Conservation (phyloP, 1,284 basidiomycete species). For the Ceratobasidium sp. region DNA sequence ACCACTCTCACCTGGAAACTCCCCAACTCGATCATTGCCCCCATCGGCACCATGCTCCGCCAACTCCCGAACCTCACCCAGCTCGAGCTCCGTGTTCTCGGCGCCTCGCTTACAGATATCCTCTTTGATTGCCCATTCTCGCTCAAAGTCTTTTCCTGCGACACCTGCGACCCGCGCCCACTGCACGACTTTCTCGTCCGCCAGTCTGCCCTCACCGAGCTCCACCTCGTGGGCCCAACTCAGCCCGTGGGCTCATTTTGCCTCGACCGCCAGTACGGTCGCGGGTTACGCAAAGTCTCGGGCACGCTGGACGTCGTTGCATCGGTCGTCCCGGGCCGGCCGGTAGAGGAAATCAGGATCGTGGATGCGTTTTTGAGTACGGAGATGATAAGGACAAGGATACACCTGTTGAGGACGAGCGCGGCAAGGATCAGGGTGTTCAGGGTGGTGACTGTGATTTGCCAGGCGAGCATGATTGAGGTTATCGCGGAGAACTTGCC, state of each 20-base stretch:
- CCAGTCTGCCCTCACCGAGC: slow-evolving; percentile 15
- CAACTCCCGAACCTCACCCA: slow-evolving; percentile 23
- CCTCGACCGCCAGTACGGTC: slow-evolving; percentile 14
- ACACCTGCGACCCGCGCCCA: slow-evolving; percentile 34
- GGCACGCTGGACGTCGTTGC: slow-evolving; percentile 30
- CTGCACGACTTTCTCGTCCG: slow-evolving; percentile 12
- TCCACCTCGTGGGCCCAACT: slow-evolving; percentile 32
- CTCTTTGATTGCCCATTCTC: slow-evolving; percentile 19
- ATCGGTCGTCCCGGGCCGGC: slow-evolving; percentile 18
- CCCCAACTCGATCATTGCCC: slow-evolving; percentile 15
- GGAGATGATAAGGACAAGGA: slow-evolving; percentile 38
- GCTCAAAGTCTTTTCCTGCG: slow-evolving; percentile 26
- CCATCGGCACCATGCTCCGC: slow-evolving; percentile 32
- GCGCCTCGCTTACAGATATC: slow-evolving; percentile 10
- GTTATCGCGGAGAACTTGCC: slow-evolving; percentile 29
- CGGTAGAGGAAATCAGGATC: slow-evolving; percentile 21
- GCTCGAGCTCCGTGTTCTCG: slow-evolving; percentile 28
- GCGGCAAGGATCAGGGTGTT: slow-evolving; percentile 8
- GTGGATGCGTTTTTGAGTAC: slow-evolving; percentile 32
- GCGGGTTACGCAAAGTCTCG: slow-evolving; percentile 28
- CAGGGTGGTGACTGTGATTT: slow-evolving; percentile 28
- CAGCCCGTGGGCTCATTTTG: slow-evolving; percentile 36
- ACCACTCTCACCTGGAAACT: not conserved
- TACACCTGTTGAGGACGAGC: not conserved
- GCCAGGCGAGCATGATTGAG: slow-evolving; percentile 36